A percentile compares a stretch with the other conserved stretches of the same genome.
Conservation (phyloP, 108 stramenopile species). For the Skeletonema costatum region DNA sequence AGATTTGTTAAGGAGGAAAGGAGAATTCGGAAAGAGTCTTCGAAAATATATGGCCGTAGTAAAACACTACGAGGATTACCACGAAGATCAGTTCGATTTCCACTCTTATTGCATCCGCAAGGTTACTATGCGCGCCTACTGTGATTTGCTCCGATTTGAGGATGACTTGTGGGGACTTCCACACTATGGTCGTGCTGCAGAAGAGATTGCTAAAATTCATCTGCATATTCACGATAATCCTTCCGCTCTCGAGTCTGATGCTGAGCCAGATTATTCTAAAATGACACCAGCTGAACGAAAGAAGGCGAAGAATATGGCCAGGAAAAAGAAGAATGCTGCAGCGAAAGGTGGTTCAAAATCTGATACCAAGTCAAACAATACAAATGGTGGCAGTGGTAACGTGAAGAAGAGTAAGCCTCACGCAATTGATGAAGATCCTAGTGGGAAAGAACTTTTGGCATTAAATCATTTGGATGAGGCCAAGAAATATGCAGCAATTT, state of each 20-base stretch:
- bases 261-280: conserved; percentile 81
- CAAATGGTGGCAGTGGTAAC: conserved; percentile 56
- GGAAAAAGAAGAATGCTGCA: conserved; percentile 76
- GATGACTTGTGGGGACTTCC: conserved; percentile 86
- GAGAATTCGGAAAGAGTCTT: conserved; percentile 72
- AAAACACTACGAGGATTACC: conserved; percentile 95
- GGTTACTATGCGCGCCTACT: conserved; percentile 94
- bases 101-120: conserved; percentile 97
- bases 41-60: conserved; percentile 87
- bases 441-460: conserved; percentile 82
- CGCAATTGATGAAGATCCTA: conserved; percentile 86
- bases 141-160: conserved; percentile 87
- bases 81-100: conserved; percentile 99
- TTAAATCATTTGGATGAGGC: conserved; percentile 85
- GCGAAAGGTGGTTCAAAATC: conserved; percentile 40
- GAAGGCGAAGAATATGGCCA: conserved; percentile 81
- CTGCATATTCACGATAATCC: conserved; percentile 79
- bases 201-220: conserved; percentile 77
- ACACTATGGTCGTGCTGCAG: conserved; percentile 79
- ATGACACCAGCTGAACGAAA: conserved; percentile 88
- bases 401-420: conserved; percentile 60
- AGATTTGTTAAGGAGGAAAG: conserved; percentile 58
- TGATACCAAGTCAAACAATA: conserved; percentile 31
- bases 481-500: conserved; percentile 71
- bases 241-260: conserved; percentile 40